Base-by-base conservation (phyloP, 2,329 filamentous ascomycete species). In the Penicillium sp. region DNA sequence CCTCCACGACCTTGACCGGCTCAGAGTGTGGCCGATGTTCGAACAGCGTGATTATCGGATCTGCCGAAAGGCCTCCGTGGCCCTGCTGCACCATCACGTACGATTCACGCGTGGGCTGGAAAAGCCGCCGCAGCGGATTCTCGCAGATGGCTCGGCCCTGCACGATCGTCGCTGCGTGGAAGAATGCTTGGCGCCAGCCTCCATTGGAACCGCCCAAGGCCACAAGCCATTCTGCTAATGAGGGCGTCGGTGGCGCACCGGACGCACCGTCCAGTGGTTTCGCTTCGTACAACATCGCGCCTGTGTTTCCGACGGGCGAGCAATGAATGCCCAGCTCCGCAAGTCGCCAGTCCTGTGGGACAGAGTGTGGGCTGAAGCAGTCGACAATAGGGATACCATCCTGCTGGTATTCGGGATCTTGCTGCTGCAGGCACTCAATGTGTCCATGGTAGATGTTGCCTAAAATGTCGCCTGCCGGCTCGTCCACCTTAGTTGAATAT, bases 91-190 rank as follows among this genome's bases (percentile, higher is more conserved):
- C 34, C 34, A 37, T 37, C 37, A 97, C 89, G 57, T 92, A 88
- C 74, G 97, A 85, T 42, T 93, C 93, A 38, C 87, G 87, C 16
- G 86, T 84, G 11, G 93, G 93, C 11, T 89, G 87, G 63, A 97
- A 92, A 58, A 97, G 91, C 57, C 92, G 87, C 71, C 87, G 89
- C 78, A 96, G 89, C 0, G 93, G 94, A 76, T 97, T 97, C 55
- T 90, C 95, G 79, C 97, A 90, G 79, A 96, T 97, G 71, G 94
- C 91, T 73, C 96, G 89, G 14, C 92, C 93, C 75, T 97, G 93
- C 5, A 96, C 89, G 61, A 97, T 87, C 24, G 96, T 89, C 63
- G 97, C 92, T 0, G 92, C 89, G 55, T 90, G 90, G 75, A 97
- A 92, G 57, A 97, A 85, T 20, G 93, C 93, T 70, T 96, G 90